Conservation (phyloP, 2,329 filamentous ascomycete species). For the Pestalotiopsis sp. region DNA sequence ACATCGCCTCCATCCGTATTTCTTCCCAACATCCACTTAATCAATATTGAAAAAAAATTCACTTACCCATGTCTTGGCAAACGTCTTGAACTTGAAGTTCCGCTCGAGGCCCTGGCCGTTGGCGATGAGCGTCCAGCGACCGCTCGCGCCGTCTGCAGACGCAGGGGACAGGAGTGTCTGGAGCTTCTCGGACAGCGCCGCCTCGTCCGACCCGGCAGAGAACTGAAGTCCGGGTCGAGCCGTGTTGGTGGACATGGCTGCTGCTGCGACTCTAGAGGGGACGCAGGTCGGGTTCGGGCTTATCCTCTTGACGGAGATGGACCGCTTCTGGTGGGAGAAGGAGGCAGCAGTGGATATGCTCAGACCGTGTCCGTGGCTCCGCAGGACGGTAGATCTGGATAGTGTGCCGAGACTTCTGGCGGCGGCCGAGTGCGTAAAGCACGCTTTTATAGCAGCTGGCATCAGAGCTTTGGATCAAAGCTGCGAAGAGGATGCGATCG, state of each 20-base stretch:
- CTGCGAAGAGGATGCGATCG: background rate
- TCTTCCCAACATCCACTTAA: background rate
- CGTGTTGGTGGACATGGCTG: constrained; percentile 14
- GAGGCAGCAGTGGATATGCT: background rate
- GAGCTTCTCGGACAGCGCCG: constrained; percentile 37
- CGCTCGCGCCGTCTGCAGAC: constrained; percentile 27
- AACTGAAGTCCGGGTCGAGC: constrained; percentile 33
- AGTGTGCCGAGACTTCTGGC: background rate
- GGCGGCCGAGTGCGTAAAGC: background rate
- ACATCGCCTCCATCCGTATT: background rate
- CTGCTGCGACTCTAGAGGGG: background rate
- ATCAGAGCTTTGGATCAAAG: background rate
- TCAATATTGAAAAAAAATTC: background rate
- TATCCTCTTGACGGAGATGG: background rate
- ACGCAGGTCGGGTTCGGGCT: background rate
- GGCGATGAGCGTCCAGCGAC: constrained; percentile 54
- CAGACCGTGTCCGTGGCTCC: background rate
- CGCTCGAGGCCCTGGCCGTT: constrained; percentile 61
- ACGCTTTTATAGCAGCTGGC: background rate
- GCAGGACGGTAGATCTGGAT: background rate
- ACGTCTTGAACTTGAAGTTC: constrained; percentile 66
- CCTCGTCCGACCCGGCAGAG: constrained; percentile 48
- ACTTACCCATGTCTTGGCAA: constrained; percentile 67
- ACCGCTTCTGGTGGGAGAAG: background rate
- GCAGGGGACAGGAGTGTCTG: constrained; percentile 36